Base-by-base conservation (phyloP, 2,329 filamentous ascomycete species). In the Alternaria sp. region DNA sequence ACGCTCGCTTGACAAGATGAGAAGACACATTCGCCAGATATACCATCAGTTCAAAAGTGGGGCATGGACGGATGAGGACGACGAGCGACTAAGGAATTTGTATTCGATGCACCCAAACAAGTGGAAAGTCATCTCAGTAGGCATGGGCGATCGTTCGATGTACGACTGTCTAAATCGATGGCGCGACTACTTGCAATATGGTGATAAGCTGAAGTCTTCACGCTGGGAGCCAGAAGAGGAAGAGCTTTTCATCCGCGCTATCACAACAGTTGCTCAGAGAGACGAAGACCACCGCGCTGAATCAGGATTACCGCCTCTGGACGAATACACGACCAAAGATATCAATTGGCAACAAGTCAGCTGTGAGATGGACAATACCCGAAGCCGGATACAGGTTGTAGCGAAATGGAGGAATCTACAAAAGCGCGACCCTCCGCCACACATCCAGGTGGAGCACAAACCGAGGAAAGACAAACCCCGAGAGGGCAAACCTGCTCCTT, bases 151-250 rank as follows among this genome's bases (percentile, higher is more conserved):
- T 61, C 86, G 90, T 5, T 84, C 87, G 37, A 81, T 85, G 0
- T 84, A 87, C 59, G 89, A 92, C 70, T 82, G 88, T 51, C 84
- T 89, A 50, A 89, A 92, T 72, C 86, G 90, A 3, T 91, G 88
- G 80, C 83, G 87, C 37, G 90, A 91, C 67, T 87, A 89, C 67
- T 77, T 90, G 23, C 78, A 88, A 44, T 88, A 85, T 53, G 84
- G 84, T 21, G 80, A 83, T 5, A 82, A 80, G 0, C 79, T 80
- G 55, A 81, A 81, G 31, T 83, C 80, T 40, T 83, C 84, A 33
- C 74, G 78, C 1, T 93, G 90, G 90, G 81, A 79, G 2, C 76
- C 83, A 17, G 80, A 83, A 0, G 90, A 93, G 67, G 87, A 90
- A 67, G 74, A 78, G 0, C 76, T 72, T 9, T 77, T 91, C 26